Evolutionary conservation across 2,329 filamentous ascomycete species (phyloP).

Genomic region (Phaeosphaeria sp.): DNA sequence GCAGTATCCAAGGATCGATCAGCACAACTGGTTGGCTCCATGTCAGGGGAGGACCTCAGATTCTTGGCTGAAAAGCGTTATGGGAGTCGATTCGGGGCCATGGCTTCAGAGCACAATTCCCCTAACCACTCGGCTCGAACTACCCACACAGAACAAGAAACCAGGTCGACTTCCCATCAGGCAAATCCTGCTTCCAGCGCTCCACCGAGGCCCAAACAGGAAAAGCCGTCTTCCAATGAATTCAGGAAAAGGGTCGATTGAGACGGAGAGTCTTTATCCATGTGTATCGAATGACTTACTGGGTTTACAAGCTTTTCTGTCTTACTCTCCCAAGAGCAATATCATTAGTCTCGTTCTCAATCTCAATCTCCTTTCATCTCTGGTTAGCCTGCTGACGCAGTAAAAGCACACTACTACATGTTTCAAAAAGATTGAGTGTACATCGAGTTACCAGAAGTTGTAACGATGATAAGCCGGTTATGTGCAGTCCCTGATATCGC

Average conservation of each 20-base stretch:
- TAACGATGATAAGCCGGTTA: no score
- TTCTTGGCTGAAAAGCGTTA: slow-evolving; percentile 9
- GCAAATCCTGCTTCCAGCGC: background rate
- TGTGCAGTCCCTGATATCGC: no score
- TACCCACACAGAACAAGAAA: background rate
- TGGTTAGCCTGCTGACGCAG: background rate
- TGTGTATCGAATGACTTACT: background rate
- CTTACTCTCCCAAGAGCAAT: background rate
- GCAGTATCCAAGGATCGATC: slow-evolving; percentile 9
- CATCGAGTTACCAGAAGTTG: no score
- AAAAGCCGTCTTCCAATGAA: slow-evolving; percentile 5
- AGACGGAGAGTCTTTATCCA: background rate
- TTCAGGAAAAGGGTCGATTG: slow-evolving; percentile 3
- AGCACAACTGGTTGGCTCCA: slow-evolving; percentile 7
- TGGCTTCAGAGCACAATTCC: slow-evolving; percentile 3
- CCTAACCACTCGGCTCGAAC: background rate
- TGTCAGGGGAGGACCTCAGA: slow-evolving; percentile 4
- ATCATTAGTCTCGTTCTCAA: background rate
- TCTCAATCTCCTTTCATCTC: background rate
- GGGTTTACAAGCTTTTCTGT: background rate
- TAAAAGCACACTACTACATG: background rate
- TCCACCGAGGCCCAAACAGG: background rate
- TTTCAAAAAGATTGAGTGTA: background rate
- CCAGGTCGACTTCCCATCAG: background rate
- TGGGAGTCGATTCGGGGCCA: slow-evolving; percentile 8